Percentiles rank a stretch among this genome's conserved stretches.
Conservation (phyloP, 352 stramenopile genomes). For the Phytophthora cactorum region DNA sequence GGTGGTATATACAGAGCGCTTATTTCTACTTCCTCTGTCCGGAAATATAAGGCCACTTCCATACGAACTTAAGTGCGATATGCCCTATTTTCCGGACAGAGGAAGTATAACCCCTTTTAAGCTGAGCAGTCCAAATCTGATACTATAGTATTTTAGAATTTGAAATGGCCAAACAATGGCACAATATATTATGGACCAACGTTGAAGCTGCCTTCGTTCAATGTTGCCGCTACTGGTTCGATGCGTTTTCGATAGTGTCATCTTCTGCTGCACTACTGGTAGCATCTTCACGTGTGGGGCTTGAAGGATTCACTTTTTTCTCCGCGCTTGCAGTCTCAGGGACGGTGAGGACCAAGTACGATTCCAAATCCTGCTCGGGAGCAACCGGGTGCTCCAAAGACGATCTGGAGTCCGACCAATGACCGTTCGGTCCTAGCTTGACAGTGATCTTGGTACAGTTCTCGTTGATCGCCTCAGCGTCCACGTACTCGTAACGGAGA, state of each 20-base stretch:
- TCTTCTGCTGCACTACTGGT: background rate
- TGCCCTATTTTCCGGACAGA: too few species aligned
- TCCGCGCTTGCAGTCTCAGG: background rate
- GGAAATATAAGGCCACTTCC: too few species aligned
- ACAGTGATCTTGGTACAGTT: constrained; percentile 60
- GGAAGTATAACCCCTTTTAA: background rate
- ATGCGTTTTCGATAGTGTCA: too few species aligned
- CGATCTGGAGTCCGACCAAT: constrained; percentile 65
- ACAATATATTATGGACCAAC: too few species aligned
- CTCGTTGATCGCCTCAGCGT: constrained; percentile 44
- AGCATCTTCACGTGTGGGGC: background rate
- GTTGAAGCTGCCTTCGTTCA: too few species aligned
- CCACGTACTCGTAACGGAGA: constrained; percentile 50
- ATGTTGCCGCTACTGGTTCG: too few species aligned
- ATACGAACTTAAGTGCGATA: too few species aligned
- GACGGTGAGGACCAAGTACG: constrained; percentile 13
- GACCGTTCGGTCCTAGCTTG: constrained; percentile 45
- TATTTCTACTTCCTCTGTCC: too few species aligned
- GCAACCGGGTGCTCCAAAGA: constrained; percentile 39
- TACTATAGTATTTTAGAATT: too few species aligned
- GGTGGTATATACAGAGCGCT: background rate
- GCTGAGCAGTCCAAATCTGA: background rate
- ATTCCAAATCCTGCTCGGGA: constrained; percentile 17
- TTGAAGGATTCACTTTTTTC: background rate
- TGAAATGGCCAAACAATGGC: too few species aligned